Conservation (phyloP, 1,284 basidiomycete species). For the Xerocomus cyaneibrunnescens region DNA sequence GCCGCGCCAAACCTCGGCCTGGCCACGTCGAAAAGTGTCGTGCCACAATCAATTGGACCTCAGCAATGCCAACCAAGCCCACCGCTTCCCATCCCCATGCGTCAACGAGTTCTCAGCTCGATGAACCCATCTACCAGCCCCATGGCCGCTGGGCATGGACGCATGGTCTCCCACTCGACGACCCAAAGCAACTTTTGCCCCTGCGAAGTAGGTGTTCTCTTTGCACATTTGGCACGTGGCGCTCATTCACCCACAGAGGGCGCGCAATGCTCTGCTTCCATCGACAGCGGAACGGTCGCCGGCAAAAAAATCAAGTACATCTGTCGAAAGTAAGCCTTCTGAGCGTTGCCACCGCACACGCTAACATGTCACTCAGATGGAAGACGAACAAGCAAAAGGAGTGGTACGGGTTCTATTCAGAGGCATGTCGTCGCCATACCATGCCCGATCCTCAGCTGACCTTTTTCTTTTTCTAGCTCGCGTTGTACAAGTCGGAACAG, state of each 20-base stretch:
- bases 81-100: background rate
- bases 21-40: slow-evolving; percentile 27
- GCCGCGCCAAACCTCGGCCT: slow-evolving; percentile 17
- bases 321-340: slow-evolving; percentile 44
- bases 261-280: slow-evolving; percentile 40
- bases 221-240: background rate
- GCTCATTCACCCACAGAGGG: slow-evolving; percentile 36
- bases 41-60: slow-evolving; percentile 31
- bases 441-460: slow-evolving; percentile 1
- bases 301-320: slow-evolving; percentile 44
- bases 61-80: background rate
- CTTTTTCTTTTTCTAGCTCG: slow-evolving; percentile 28
- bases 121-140: slow-evolving; percentile 36
- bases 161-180: slow-evolving; percentile 33
- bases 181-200: slow-evolving; percentile 30
- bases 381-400: slow-evolving; percentile 31
- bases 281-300: slow-evolving; percentile 40
- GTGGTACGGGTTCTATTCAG: slow-evolving; percentile 46
- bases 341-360: background rate
- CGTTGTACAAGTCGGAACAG: slow-evolving; percentile 43
- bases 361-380: slow-evolving; percentile 39
- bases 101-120: slow-evolving; percentile 3
- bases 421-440: slow-evolving; percentile 28
- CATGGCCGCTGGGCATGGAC: slow-evolving; percentile 43
- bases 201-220: slow-evolving; percentile 25